These are phyloP conservation scores for Capronia coronata DNA, from an alignment of 2,329 filamentous ascomycete species.

Conservation along the genomic window DNA sequence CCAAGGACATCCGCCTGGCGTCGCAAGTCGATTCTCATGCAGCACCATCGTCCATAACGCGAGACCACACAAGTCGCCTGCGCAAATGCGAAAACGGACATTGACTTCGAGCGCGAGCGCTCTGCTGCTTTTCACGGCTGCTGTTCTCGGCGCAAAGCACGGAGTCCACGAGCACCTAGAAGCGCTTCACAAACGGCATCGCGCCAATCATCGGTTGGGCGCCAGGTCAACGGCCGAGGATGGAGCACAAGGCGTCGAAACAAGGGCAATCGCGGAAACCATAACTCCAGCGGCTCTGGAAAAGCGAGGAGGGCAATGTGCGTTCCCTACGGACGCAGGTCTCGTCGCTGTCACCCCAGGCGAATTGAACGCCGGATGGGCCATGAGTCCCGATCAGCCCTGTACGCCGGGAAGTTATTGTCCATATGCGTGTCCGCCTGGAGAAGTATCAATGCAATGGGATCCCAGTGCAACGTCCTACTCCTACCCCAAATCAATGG, in stretches of 20 bases:
- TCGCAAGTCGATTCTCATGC: conserved; percentile 17
- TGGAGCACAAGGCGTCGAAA: conserved; percentile 27
- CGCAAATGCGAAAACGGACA: conserved; percentile 28
- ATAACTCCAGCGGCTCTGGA: conserved; percentile 32
- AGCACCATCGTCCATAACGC: conserved; percentile 7
- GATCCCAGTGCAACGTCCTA: conserved; percentile 62
- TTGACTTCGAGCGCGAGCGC: conserved; percentile 32
- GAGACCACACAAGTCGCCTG: neutral
- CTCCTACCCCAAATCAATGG: conserved; percentile 64
- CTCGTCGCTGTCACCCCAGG: conserved; percentile 62
- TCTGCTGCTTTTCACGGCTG: conserved; percentile 35
- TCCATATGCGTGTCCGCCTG: conserved; percentile 68
- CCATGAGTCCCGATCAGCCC: conserved; percentile 67
- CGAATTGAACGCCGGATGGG: conserved; percentile 65
- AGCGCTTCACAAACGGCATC: conserved; percentile 33
- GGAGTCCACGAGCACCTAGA: conserved; percentile 32
- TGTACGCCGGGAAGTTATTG: conserved; percentile 65
- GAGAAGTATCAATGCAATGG: conserved; percentile 74
- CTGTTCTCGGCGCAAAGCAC: conserved; percentile 29
- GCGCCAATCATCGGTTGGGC: conserved; percentile 29
- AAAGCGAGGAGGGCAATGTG: conserved; percentile 54
- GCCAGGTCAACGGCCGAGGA: conserved; percentile 27
- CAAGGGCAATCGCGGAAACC: conserved; percentile 18
- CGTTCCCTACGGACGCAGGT: conserved; percentile 60
- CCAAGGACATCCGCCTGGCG: neutral